Base-by-base conservation (phyloP, 495 filamentous ascomycete genomes). In the Massariosphaeria phaeospora region DNA sequence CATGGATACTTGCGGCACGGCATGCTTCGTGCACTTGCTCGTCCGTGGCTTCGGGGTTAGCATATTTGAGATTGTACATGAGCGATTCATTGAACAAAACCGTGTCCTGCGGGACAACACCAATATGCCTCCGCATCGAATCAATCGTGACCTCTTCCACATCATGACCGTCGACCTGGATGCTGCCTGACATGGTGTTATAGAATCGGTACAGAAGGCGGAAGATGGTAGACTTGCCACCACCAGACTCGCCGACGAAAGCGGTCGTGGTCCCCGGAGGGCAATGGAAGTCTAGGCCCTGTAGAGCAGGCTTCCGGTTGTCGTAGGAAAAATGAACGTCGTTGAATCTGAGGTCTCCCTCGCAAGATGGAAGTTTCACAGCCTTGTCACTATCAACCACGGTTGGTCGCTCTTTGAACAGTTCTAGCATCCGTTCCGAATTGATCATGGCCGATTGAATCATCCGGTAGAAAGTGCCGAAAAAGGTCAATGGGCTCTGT, bases 361-460 rank as follows among this genome's bases (percentile, higher is more conserved):
- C 77, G 70, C 89, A 95, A 12, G 71, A 68, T 2, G 72, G 67
- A 52, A 97, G 71, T 12, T 76, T 69, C 21, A 68, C 63, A 8
- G 79, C 82, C 40, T 66, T 53, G 0, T 80, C 75, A 10, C 72
- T 74, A 67, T 96, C 90, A 2, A 88, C 76, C 38, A 98, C 93
- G 0, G 90, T 95, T 5, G 93, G 93, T 59, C 88, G 82, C 65
- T 91, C 88, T 65, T 94, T 93, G 77, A 98, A 98, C 30, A 97
- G 73, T 67, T 98, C 94, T 44, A 98, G 75, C 72, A 97, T 82
- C 2, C 93, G 82, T 73, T 98, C 93, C 7, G 89, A 89, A 57
- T 95, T 96, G 65, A 98, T 96, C 85, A 98, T 84, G 45, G 90
- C 88, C 30, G 88, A 89, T 70, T 97, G 93, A 18, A 96, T 93